Percentiles rank a stretch among this genome's conserved stretches.
Evolutionary conservation across 495 filamentous ascomycete species (phyloP).

Genomic region (Daldinia caldariorum): DNA sequence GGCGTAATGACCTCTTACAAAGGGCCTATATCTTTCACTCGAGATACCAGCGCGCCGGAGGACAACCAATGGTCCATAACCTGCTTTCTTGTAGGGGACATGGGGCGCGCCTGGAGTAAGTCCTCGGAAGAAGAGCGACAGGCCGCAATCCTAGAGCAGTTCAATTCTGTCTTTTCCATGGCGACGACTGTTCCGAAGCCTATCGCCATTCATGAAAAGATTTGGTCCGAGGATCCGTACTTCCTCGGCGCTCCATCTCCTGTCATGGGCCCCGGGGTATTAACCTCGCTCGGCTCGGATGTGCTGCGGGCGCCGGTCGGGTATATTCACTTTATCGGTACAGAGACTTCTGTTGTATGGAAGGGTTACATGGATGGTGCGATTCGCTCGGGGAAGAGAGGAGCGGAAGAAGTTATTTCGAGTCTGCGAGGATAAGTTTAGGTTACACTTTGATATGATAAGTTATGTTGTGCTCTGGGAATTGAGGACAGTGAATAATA

Average conservation of each 20-base stretch:
- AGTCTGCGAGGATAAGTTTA: constrained; percentile 7
- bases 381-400: constrained; percentile 49
- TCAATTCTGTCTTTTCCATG: constrained; percentile 23
- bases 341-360: constrained; percentile 53
- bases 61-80: constrained; percentile 53
- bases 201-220: constrained; percentile 30
- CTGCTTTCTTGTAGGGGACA: constrained; percentile 53
- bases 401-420: constrained; percentile 48
- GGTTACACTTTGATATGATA: neutral
- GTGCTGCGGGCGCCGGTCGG: constrained; percentile 36
- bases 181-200: constrained; percentile 12
- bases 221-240: constrained; percentile 39
- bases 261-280: constrained; percentile 25
- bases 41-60: constrained; percentile 53
- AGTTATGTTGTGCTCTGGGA: neutral
- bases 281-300: constrained; percentile 28
- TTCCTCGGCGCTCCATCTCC: constrained; percentile 41
- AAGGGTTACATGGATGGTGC: constrained; percentile 60
- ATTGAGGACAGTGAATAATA: neutral
- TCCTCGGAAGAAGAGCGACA: constrained; percentile 14
- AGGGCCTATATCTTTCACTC: constrained; percentile 52
- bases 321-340: constrained; percentile 56
- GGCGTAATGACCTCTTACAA: constrained; percentile 50
- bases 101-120: constrained; percentile 48
- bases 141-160: constrained; percentile 18